Percentiles rank a stretch among this genome's conserved stretches.
These are phyloP conservation scores for Baudoinia panamericana DNA, from an alignment of 495 filamentous ascomycete species.

Conservation along the genomic window DNA sequence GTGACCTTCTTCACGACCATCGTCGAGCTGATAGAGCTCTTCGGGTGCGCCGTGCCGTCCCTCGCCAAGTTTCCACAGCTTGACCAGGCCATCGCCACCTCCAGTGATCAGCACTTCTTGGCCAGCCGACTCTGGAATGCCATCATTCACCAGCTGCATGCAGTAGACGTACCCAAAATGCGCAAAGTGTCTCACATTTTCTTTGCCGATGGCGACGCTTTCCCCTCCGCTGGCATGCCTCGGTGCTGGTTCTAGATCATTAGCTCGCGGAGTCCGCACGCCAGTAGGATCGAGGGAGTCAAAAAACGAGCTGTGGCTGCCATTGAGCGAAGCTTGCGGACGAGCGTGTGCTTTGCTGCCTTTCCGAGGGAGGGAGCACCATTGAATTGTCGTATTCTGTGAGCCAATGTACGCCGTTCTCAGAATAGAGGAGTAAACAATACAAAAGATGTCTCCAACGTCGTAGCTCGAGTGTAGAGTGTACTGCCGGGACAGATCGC, in stretches of 20 bases:
- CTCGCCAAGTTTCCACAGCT: constrained; percentile 64
- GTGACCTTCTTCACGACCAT: constrained; percentile 50
- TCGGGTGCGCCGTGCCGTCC: constrained; percentile 39
- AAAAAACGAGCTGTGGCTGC: constrained; percentile 71
- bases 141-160: constrained; percentile 66
- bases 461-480: constrained; percentile 90
- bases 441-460: constrained; percentile 89
- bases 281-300: constrained; percentile 81
- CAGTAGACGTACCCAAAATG: constrained; percentile 94
- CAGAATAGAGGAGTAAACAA: constrained; percentile 65
- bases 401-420: constrained; percentile 83
- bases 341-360: constrained; percentile 45
- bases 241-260: constrained; percentile 24
- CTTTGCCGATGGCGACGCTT: constrained; percentile 68
- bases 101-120: constrained; percentile 79
- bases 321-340: constrained; percentile 33
- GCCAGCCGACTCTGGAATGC: constrained; percentile 45
- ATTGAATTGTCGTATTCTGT: constrained; percentile 88
- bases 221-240: constrained; percentile 40
- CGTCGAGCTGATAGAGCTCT: constrained; percentile 55
- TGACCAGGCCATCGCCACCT: constrained; percentile 85
- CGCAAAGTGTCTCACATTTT: constrained; percentile 74
- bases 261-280: constrained; percentile 46
- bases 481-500: constrained; percentile 52
- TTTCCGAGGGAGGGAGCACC: constrained; percentile 47